A percentile compares a stretch with the other conserved stretches of the same genome.
phyloP scores from a whole-genome alignment of 2,329 filamentous ascomycete genomes.

The Colletotrichum incanum region DNA sequence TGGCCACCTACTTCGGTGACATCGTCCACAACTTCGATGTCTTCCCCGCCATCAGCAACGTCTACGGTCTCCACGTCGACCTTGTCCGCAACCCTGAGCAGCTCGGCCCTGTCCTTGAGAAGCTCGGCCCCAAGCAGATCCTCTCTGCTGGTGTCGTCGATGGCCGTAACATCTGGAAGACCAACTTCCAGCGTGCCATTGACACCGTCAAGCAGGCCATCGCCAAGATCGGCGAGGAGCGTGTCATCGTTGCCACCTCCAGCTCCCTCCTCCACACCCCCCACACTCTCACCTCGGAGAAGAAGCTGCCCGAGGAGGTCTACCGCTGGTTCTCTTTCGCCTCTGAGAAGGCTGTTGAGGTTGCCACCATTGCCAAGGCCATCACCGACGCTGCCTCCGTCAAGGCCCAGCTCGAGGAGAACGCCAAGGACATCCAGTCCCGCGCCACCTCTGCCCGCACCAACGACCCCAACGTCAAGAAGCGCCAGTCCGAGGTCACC shows the following conservation, averaged over 20 bases:
- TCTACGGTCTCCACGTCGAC: conserved; percentile 90
- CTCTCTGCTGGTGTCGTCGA: conserved; percentile 98
- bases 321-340: conserved; percentile 97
- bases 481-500: conserved; percentile 91
- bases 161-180: conserved; percentile 99
- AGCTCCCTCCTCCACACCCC: conserved; percentile 98
- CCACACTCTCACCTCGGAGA: conserved; percentile 98
- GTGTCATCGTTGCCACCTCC: conserved; percentile 96
- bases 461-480: conserved; percentile 98
- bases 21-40: conserved; percentile 99
- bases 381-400: conserved; percentile 93
- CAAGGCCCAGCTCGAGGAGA: conserved; percentile 91
- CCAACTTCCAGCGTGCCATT: conserved; percentile 96
- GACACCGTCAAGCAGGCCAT: conserved; percentile 91
- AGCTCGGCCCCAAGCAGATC: conserved; percentile 89
- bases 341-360: conserved; percentile 91
- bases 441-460: conserved; percentile 94
- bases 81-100: conserved; percentile 99
- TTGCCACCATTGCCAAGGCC: conserved; percentile 95
- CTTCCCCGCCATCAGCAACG: conserved; percentile 73
- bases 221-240: conserved; percentile 96
- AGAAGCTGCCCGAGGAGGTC: conserved; percentile 85
- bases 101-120: conserved; percentile 85
- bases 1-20: conserved; percentile 99
- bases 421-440: conserved; percentile 93